These are phyloP conservation scores for Leishmania braziliensis DNA, from an alignment of 208 protist species.

Conservation along the genomic window DNA sequence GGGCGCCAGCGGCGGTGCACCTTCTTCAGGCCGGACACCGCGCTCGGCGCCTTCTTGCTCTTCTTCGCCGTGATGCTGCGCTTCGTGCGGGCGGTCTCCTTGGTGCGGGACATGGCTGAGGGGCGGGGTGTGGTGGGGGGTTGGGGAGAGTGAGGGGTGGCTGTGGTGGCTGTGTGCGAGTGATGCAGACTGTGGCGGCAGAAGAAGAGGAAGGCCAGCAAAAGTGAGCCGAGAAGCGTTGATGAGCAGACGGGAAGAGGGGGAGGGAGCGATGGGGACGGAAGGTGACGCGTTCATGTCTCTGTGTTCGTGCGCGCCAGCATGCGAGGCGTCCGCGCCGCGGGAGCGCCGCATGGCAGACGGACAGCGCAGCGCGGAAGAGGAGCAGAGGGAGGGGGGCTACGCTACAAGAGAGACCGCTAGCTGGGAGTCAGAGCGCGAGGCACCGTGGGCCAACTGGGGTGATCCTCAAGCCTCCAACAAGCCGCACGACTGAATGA, in stretches of 20 bases:
- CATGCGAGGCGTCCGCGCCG: not conserved
- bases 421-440: not conserved
- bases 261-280: not conserved
- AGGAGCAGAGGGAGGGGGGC: not conserved
- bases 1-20: no score
- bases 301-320: not conserved
- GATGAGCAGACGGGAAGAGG: not conserved
- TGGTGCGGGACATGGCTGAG: no score
- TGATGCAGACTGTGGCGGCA: no score
- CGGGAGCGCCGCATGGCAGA: not conserved
- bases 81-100: conserved; percentile 41
- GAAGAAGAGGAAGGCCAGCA: no score
- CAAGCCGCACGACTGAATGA: not conserved
- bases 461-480: not conserved
- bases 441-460: not conserved
- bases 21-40: no score
- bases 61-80: no score
- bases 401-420: not conserved
- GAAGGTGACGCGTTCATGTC: not conserved
- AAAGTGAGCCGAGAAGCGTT: not conserved
- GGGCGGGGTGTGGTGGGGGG: no score
- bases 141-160: no score
- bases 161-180: no score
- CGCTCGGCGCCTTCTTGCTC: no score
- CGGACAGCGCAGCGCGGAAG: not conserved